These are phyloP conservation scores for Trichomonas gallinae DNA, from an alignment of 208 protist species.

Conservation along the genomic window DNA sequence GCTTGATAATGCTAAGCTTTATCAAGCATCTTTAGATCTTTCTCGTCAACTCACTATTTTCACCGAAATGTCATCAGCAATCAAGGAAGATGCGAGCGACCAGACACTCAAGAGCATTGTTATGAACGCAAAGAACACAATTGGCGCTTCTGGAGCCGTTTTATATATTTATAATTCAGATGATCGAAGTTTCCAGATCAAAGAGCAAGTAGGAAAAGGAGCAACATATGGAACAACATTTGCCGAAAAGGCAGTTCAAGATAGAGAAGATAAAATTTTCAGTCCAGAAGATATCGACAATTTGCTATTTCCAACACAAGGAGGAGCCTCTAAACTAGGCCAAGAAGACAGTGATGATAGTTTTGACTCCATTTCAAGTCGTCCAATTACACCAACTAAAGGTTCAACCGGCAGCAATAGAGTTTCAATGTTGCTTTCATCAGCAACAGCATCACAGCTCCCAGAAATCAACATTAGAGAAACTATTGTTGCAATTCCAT, in stretches of 20 bases:
- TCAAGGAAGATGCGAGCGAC: not conserved
- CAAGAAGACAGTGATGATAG: not conserved
- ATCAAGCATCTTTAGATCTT: not conserved
- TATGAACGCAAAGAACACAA: not conserved
- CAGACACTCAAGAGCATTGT: not conserved
- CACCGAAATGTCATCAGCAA: not conserved
- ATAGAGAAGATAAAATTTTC: not conserved
- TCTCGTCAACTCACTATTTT: not conserved
- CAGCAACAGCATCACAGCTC: not conserved
- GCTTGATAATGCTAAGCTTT: constrained; percentile 2
- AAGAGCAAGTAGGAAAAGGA: not conserved
- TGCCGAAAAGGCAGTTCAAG: not conserved
- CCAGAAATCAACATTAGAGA: not conserved
- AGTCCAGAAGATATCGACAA: not conserved
- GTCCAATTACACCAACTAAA: not conserved
- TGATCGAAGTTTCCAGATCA: not conserved
- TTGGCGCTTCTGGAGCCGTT: not conserved
- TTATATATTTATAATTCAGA: not conserved
- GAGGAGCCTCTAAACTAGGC: not conserved
- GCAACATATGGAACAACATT: not conserved
- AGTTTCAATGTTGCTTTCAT: not conserved
- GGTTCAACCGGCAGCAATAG: not conserved
- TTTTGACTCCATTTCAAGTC: not conserved
- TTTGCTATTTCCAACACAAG: not conserved
- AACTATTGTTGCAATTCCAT: not conserved